Conservation (phyloP, 129 eudicot species). For the sunflower (Helianthus annuus) region HanXRQr2.0-SUNRISE NC_035440.2:27025991-27026490, state of each 20-base stretch:
- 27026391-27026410: no score
- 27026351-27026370: no score
- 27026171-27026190: not conserved
- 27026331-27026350: no score
- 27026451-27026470: no score
- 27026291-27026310: not conserved
- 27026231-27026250: not conserved
- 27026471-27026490: no score
- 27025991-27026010: constrained; percentile 6
- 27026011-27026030: constrained; percentile 7
- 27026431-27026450: no score
- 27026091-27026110: constrained; percentile 24
- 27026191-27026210: not conserved
- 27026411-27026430: no score
- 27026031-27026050: constrained; percentile 36
- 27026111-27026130: constrained; percentile 37
- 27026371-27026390: no score
- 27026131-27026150: constrained; percentile 22
- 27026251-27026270: not conserved
- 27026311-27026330: no score
- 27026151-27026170: constrained; percentile 22
- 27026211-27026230: not conserved
- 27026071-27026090: constrained; percentile 37
- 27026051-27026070: constrained; percentile 15
- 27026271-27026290: not conserved